Conservation (phyloP, 192 early-diverging fungal genomes). For the Coemansia sp. region DNA sequence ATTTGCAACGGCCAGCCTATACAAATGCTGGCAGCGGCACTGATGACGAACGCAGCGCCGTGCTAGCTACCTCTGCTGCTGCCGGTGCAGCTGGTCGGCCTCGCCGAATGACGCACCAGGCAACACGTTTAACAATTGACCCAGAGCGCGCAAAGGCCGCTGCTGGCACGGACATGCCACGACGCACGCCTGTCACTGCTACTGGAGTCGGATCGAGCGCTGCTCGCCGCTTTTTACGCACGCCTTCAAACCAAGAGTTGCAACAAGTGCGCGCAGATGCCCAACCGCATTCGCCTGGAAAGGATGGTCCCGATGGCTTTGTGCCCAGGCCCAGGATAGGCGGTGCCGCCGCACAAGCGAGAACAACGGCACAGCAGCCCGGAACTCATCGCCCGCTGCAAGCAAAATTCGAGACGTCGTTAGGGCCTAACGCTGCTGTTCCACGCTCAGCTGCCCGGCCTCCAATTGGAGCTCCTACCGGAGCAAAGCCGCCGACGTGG, state of each 20-base stretch:
- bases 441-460: slow-evolving; percentile 27
- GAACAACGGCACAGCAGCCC: slow-evolving; percentile 12
- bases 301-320: slow-evolving; percentile 18
- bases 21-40: slow-evolving; percentile 12
- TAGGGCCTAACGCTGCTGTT: not conserved
- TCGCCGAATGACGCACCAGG: slow-evolving; percentile 55
- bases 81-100: slow-evolving; percentile 52
- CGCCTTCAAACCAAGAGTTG: slow-evolving; percentile 27
- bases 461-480: slow-evolving; percentile 17
- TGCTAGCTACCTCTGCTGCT: slow-evolving; percentile 41
- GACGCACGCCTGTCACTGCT: slow-evolving; percentile 38
- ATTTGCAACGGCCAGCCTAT: slow-evolving; percentile 26
- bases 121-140: slow-evolving; percentile 45
- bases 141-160: slow-evolving; percentile 40
- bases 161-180: slow-evolving; percentile 11
- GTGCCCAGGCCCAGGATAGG: slow-evolving; percentile 14
- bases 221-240: slow-evolving; percentile 34
- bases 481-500: slow-evolving; percentile 45
- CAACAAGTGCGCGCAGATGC: slow-evolving; percentile 17
- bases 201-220: slow-evolving; percentile 29
- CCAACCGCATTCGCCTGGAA: slow-evolving; percentile 28
- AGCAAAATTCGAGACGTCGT: slow-evolving; percentile 45
- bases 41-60: slow-evolving; percentile 27
- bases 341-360: slow-evolving; percentile 10
- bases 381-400: slow-evolving; percentile 45